A percentile compares a stretch with the other conserved stretches of the same genome.
phyloP scores from a whole-genome alignment of 139 green algal species.

The Microglena sp. region DNA sequence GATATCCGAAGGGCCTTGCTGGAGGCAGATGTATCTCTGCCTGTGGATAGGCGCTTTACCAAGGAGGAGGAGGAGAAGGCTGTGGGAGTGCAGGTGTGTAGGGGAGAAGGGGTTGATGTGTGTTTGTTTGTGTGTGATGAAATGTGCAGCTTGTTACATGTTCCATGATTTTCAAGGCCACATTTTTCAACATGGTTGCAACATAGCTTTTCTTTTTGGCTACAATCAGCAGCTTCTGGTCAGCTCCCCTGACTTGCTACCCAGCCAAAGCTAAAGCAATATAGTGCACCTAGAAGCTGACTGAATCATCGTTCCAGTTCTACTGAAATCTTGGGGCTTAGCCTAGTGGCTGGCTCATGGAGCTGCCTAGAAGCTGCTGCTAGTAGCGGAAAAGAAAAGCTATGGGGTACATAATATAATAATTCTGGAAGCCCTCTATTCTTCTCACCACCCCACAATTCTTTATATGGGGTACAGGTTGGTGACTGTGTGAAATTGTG shows the following conservation, averaged over 20 bases:
- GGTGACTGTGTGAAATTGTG: not conserved
- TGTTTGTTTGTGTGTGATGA: not conserved
- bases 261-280: too few species aligned
- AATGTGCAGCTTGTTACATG: not conserved
- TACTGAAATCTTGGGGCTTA: too few species aligned
- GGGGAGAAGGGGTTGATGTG: too few species aligned
- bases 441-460: too few species aligned
- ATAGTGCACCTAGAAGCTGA: too few species aligned
- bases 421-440: too few species aligned
- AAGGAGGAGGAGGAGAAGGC: slow-evolving; percentile 53
- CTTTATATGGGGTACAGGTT: not conserved
- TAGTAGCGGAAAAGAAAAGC: too few species aligned
- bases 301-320: too few species aligned
- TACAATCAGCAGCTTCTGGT: slow-evolving; percentile 12
- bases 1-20: slow-evolving; percentile 89
- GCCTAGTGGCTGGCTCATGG: not conserved
- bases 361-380: slow-evolving; percentile 15
- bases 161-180: not conserved
- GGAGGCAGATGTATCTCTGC: slow-evolving; percentile 82
- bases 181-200: slow-evolving; percentile 46
- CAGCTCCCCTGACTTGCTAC: not conserved
- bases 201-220: slow-evolving; percentile 52
- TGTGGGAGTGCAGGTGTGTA: slow-evolving; percentile 63
- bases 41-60: not conserved
- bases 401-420: too few species aligned